These are phyloP conservation scores for Vinca major DNA, from an alignment of 305 asterid genomes.

Conservation along the genomic window DNA sequence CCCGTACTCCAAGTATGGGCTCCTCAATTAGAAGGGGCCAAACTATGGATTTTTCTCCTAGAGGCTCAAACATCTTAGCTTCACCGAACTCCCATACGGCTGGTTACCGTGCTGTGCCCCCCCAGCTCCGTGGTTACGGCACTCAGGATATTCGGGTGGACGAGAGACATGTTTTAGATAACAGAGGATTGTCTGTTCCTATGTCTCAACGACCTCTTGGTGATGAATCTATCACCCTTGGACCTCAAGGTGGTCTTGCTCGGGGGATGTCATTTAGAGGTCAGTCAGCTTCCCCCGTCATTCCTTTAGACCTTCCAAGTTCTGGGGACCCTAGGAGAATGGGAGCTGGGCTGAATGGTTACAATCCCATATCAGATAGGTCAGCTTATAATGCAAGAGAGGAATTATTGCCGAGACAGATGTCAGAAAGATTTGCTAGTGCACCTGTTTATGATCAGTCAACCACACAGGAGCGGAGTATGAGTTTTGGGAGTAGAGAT, in stretches of 20 bases:
- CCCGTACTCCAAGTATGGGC: conserved; percentile 37
- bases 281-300: conserved; percentile 39
- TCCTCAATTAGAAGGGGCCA: conserved; percentile 36
- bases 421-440: conserved; percentile 40
- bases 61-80: conserved; percentile 25
- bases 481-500: conserved; percentile 36
- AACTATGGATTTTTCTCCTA: conserved; percentile 33
- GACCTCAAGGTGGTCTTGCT: conserved; percentile 95
- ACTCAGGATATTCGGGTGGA: conserved; percentile 33
- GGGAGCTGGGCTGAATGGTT: conserved; percentile 55
- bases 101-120: conserved; percentile 26
- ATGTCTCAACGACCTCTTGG: conserved; percentile 34
- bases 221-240: conserved; percentile 59
- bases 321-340: conserved; percentile 47
- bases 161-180: conserved; percentile 32
- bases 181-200: conserved; percentile 34
- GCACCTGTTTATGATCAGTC: conserved; percentile 33
- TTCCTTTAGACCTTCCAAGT: conserved; percentile 30
- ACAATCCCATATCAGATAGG: conserved; percentile 44
- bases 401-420: conserved; percentile 43
- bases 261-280: conserved; percentile 88
- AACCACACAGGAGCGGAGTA: conserved; percentile 18
- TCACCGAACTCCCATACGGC: conserved; percentile 37
- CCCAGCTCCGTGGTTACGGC: conserved; percentile 37
- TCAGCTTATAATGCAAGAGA: conserved; percentile 49